Evolutionary conservation across 1,284 basidiomycete species (phyloP), one percentile per base, ranked within the genome.

Genomic region (Moesziomyces sp.): DNA sequence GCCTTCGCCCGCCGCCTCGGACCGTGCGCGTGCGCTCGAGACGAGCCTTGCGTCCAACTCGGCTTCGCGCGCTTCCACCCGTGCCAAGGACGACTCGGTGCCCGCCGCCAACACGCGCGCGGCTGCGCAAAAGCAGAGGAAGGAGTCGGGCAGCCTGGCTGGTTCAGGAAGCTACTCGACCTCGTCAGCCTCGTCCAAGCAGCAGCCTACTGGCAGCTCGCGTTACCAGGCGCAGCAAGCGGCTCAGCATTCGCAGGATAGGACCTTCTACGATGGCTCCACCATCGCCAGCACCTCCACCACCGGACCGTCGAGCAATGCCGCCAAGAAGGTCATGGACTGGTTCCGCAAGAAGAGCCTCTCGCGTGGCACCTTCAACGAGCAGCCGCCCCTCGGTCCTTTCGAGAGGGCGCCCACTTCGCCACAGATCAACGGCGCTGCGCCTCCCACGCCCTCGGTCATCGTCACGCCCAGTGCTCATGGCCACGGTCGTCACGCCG

Each of bases 261-360:
- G 58, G 52, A 47, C 51, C 10, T 66, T 71, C 46, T 66, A 76
- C 56, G 76, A 78, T 19, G 68, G 60, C 8, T 56, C 58, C 9
- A 65, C 64, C 26, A 77, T 74, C 21, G 76, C 76, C 16, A 75
- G 71, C 65, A 54, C 54, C 21, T 79, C 79, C 23, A 80, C 78
- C 4, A 66, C 76, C 13, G 79, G 79, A 1, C 74, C 85, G 0
- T 87, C 87, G 19, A 86, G 86, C 35, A 86, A 85, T 52, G 87
- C 88, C 28, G 88, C 88, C 26, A 88, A 88, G 83, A 86, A 87
- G 55, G 88, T 89, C 62, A 89, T 89, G 88, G 88, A 88, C 75
- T 89, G 88, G 88, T 89, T 89, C 86, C 81, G 88, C 35, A 86
- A 87, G 66, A 88, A 87, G 81, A 87, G 86, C 34, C 80, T 87